Base-by-base conservation (phyloP, 2,329 filamentous ascomycete genomes). In the Leptographium galeiforme region DNA sequence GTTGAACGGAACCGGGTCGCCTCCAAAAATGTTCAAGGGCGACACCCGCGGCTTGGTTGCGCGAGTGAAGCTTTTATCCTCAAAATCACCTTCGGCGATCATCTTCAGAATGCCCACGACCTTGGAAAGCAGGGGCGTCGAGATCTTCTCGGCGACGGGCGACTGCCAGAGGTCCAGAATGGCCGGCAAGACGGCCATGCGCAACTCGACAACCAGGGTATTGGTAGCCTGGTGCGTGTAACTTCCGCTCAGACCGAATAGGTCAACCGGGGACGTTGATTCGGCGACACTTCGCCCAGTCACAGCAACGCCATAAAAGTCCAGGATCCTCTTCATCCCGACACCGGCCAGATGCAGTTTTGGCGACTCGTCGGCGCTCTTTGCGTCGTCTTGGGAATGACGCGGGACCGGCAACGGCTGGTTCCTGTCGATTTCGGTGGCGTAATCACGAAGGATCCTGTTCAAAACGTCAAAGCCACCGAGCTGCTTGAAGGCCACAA, bases 141-240 rank as follows among this genome's bases (percentile, higher is more conserved):
- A 82, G 1, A 89, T 80, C 61, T 88, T 90, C 60, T 95, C 89
- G 18, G 93, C 80, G 48, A 95, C 79, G 32, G 81, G 74, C 1
- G 89, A 94, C 59, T 88, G 82, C 94, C 93, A 98, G 33, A 97
- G 77, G 48, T 83, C 77, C 54, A 79, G 78, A 43, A 93, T 77
- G 47, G 85, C 79, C 0, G 89, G 87, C 14, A 96, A 70, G 32
- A 96, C 80, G 32, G 83, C 80, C 68, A 86, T 81, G 44, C 93
- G 84, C 44, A 97, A 70, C 65, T 97, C 91, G 7, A 97, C 82
- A 14, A 96, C 72, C 53, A 97, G 85, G 61, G 96, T 91, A 1
- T 79, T 74, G 14, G 82, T 76, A 11, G 73, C 63, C 25, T 70
- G 68, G 3, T 65, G 60, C 19, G 25, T 32, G 39, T 30, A 70